A percentile compares a stretch with the other conserved stretches of the same genome.
Conservation (phyloP, 306 rosid genomes). For the Medicago arabica region DNA sequence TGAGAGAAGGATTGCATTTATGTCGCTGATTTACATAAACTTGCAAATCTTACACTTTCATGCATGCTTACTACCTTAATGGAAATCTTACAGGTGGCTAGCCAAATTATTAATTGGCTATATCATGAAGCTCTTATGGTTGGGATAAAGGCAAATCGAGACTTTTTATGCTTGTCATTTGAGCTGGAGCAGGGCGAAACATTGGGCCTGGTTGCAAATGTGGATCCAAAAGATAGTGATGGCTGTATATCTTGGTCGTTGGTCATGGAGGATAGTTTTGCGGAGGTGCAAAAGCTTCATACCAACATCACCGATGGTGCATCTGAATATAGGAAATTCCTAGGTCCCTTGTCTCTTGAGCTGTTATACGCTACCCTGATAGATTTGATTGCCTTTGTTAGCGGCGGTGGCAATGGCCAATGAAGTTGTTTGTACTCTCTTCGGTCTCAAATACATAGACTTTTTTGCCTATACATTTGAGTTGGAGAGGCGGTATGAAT, state of each 20-base stretch:
- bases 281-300: slow-evolving; percentile 71
- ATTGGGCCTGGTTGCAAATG: slow-evolving; percentile 76
- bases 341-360: slow-evolving; percentile 84
- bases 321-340: slow-evolving; percentile 71
- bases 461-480: neutral
- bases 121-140: slow-evolving; percentile 80
- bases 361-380: slow-evolving; percentile 77
- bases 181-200: slow-evolving; percentile 90
- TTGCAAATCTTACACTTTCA: neutral
- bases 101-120: slow-evolving; percentile 89
- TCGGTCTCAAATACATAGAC: neutral
- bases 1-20: slow-evolving; percentile 8
- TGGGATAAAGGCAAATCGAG: slow-evolving; percentile 78
- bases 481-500: neutral
- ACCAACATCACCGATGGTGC: slow-evolving; percentile 56
- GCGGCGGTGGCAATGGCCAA: slow-evolving; percentile 58
- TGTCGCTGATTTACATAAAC: neutral
- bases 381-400: slow-evolving; percentile 81
- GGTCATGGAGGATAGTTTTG: slow-evolving; percentile 72
- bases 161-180: slow-evolving; percentile 75
- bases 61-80: slow-evolving; percentile 32
- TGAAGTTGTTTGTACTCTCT: slow-evolving; percentile 35
- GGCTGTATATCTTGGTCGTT: slow-evolving; percentile 95
- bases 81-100: slow-evolving; percentile 70
- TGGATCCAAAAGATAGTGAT: slow-evolving; percentile 77